Conservation (phyloP, 2,329 filamentous ascomycete genomes). For the Colletotrichum endophyticum region DNA sequence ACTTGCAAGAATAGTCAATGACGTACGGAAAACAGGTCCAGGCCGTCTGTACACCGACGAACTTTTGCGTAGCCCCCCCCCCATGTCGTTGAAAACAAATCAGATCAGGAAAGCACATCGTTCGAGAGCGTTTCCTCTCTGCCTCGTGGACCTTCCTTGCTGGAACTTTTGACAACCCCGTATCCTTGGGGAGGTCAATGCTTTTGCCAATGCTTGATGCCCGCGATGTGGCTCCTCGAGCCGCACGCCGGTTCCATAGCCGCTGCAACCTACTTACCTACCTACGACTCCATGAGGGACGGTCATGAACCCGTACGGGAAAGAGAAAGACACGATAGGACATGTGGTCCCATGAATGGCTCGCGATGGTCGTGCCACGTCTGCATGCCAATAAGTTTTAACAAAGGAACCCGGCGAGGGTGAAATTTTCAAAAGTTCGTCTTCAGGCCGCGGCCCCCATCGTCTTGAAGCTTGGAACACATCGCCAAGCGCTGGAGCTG, state of each 20-base stretch:
- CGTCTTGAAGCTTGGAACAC: not conserved
- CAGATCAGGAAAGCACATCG: not conserved
- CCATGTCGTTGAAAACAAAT: not conserved
- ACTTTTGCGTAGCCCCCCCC: not conserved
- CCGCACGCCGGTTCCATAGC: not conserved
- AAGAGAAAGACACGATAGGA: not conserved
- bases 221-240: not conserved
- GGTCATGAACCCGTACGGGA: no score
- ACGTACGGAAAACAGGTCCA: not conserved
- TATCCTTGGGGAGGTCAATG: not conserved
- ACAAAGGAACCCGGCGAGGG: not conserved
- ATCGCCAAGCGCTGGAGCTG: not conserved
- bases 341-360: not conserved
- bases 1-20: not conserved
- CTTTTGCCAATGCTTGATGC: not conserved
- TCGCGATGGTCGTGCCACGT: not conserved
- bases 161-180: not conserved
- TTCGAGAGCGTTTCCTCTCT: not conserved
- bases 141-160: not conserved
- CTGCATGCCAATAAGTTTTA: not conserved
- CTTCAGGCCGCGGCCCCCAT: not conserved
- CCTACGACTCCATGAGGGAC: not conserved
- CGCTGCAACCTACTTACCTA: not conserved
- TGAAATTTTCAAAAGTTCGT: conserved; percentile 13
- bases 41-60: not conserved